Evolutionary conservation across 2,329 filamentous ascomycete species (phyloP).

Genomic region (Sarocladium strictum): DNA sequence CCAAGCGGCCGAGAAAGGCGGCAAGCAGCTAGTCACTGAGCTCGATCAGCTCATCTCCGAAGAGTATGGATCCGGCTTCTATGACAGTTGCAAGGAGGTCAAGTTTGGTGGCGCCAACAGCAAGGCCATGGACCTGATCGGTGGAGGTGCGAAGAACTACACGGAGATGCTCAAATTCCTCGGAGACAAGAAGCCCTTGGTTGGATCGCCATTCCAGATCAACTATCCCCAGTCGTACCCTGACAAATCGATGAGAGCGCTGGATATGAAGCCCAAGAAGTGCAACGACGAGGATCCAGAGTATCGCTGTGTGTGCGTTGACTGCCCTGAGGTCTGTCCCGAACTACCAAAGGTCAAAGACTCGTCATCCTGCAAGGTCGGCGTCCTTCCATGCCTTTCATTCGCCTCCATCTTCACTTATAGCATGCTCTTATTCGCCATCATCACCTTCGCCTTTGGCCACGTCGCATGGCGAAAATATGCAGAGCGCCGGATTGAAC

Average conservation of each 20-base stretch:
- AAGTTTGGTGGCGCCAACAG: conserved; percentile 95
- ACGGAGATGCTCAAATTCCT: conserved; percentile 83
- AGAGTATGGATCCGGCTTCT: conserved; percentile 81
- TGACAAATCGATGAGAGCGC: conserved; percentile 64
- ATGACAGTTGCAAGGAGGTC: conserved; percentile 96
- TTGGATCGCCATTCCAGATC: conserved; percentile 96
- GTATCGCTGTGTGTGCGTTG: conserved; percentile 88
- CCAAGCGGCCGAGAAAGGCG: conserved; percentile 55
- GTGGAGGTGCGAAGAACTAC: conserved; percentile 89
- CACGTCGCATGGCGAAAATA: conserved; percentile 73
- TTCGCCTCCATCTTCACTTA: conserved; percentile 90
- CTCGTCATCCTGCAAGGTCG: conserved; percentile 70
- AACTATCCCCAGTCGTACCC: conserved; percentile 69
- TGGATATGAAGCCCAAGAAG: conserved; percentile 68
- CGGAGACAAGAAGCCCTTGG: conserved; percentile 74
- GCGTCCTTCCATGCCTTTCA: conserved; percentile 83
- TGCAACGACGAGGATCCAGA: conserved; percentile 85
- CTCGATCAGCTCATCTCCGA: conserved; percentile 84
- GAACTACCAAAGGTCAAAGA: conserved; percentile 70
- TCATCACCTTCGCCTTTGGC: conserved; percentile 62
- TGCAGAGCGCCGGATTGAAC: conserved; percentile 68
- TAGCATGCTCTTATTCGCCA: conserved; percentile 62
- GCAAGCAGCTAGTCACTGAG: conserved; percentile 68
- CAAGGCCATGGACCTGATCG: conserved; percentile 92
- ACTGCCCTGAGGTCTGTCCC: conserved; percentile 83